These are phyloP conservation scores for Arachnopeziza araneosa DNA, from an alignment of 2,329 filamentous ascomycete species.

Conservation along the genomic window DNA sequence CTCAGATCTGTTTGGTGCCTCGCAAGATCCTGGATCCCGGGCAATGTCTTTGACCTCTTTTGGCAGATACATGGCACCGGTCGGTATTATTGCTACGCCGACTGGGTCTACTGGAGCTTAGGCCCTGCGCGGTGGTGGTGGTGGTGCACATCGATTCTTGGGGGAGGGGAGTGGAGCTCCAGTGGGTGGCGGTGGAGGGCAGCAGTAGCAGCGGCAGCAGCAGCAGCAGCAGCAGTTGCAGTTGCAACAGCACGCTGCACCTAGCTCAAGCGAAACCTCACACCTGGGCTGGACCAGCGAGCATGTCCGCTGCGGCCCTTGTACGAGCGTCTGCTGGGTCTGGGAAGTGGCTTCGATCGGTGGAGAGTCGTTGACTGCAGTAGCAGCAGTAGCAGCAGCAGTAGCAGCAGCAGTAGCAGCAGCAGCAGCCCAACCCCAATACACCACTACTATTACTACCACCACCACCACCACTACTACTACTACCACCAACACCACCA, in stretches of 20 bases:
- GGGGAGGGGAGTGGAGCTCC: no score
- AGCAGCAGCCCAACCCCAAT: no score
- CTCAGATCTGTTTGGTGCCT: slow-evolving; percentile 26
- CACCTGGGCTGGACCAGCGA: background rate
- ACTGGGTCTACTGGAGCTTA: background rate
- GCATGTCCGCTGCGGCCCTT: slow-evolving; percentile 4
- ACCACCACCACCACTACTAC: no score
- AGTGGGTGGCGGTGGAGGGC: background rate
- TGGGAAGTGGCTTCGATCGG: slow-evolving; percentile 19
- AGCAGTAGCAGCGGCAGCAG: background rate
- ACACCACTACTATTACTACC: no score
- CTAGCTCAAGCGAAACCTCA: background rate
- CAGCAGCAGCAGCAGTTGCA: background rate
- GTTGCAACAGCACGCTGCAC: background rate
- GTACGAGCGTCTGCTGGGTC: slow-evolving; percentile 1
- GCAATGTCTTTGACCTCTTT: slow-evolving; percentile 26
- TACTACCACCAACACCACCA: no score
- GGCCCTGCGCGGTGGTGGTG: background rate
- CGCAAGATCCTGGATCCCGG: slow-evolving; percentile 27
- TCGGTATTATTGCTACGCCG: background rate
- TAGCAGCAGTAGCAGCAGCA: no score
- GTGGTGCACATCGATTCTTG: slow-evolving; percentile 12
- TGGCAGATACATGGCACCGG: slow-evolving; percentile 2
- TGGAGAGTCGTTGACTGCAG: slow-evolving; percentile 8
- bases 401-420: no score